These are phyloP conservation scores for Penicillium pulvis DNA, from an alignment of 495 filamentous ascomycete genomes.

Conservation along the genomic window DNA sequence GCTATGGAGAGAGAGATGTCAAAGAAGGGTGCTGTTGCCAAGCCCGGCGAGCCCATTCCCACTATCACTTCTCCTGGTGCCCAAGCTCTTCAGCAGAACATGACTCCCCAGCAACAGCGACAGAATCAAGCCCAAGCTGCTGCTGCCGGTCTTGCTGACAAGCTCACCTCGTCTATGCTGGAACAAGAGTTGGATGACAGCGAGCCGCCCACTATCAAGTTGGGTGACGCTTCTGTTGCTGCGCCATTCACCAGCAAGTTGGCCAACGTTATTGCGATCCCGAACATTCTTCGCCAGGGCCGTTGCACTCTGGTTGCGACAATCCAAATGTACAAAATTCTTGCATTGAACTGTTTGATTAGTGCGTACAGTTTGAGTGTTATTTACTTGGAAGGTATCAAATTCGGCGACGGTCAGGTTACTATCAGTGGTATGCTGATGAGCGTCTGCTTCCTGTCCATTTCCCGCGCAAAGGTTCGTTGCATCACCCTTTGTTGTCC, in stretches of 20 bases:
- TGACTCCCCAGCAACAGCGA: conserved; percentile 58
- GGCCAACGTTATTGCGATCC: conserved; percentile 93
- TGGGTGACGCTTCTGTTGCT: conserved; percentile 95
- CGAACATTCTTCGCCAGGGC: conserved; percentile 97
- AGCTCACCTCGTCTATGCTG: conserved; percentile 86
- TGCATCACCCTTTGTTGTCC: neutral
- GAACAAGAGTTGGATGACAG: conserved; percentile 83
- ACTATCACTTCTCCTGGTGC: conserved; percentile 72
- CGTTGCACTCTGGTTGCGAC: conserved; percentile 96
- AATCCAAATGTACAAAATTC: conserved; percentile 99
- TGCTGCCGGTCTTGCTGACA: conserved; percentile 81
- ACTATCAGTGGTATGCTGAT: conserved; percentile 99
- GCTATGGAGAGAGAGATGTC: conserved; percentile 81
- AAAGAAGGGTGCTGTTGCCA: conserved; percentile 62
- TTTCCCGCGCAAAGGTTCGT: conserved; percentile 84
- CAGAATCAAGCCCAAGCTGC: conserved; percentile 66
- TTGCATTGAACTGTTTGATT: conserved; percentile 97
- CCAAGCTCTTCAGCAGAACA: conserved; percentile 63
- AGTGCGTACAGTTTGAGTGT: conserved; percentile 97
- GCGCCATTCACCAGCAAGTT: conserved; percentile 98
- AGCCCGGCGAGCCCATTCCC: conserved; percentile 58
- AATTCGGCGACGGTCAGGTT: conserved; percentile 97
- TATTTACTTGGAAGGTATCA: conserved; percentile 96
- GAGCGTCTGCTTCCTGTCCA: conserved; percentile 98
- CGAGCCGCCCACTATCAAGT: conserved; percentile 94